A percentile compares a stretch with the other conserved stretches of the same genome.
phyloP scores from a whole-genome alignment of 306 rosid genomes.

The Lagenaria siceraria region DNA sequence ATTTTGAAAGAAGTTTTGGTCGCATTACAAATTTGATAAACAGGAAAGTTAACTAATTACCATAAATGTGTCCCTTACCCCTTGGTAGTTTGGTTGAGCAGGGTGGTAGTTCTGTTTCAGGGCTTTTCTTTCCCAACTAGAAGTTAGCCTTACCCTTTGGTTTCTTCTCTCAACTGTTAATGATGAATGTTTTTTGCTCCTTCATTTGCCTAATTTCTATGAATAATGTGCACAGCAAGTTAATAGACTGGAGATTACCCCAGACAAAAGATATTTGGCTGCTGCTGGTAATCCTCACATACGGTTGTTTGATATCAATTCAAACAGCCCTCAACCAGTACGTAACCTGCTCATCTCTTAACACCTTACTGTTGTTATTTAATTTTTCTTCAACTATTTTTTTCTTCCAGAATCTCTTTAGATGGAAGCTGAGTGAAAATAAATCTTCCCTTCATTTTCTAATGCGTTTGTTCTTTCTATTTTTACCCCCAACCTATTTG shows the following conservation, averaged over 20 bases:
- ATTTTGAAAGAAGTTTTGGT: not conserved
- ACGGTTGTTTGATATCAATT: slow-evolving; percentile 82
- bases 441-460: not conserved
- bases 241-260: slow-evolving; percentile 92
- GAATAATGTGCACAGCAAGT: slow-evolving; percentile 53
- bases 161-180: not conserved
- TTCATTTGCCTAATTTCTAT: slow-evolving; percentile 9
- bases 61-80: too few relatives aligned
- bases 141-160: not conserved
- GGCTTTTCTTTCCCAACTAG: not conserved
- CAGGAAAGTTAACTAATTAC: not conserved
- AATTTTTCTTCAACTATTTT: not conserved
- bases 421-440: not conserved
- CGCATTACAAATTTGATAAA: not conserved
- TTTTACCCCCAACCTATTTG: slow-evolving; percentile 6
- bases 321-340: slow-evolving; percentile 91
- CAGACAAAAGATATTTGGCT: slow-evolving; percentile 84
- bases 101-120: not conserved
- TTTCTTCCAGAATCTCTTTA: not conserved
- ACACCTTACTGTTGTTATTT: not conserved
- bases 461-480: slow-evolving; percentile 3
- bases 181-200: not conserved
- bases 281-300: slow-evolving; percentile 99
- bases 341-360: slow-evolving; percentile 11
- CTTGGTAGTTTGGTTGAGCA: not conserved